A percentile compares a stretch with the other conserved stretches of the same genome.
These are phyloP conservation scores for Helicostylum pulchrum DNA, from an alignment of 192 early-diverging fungal genomes.

Conservation along the genomic window DNA sequence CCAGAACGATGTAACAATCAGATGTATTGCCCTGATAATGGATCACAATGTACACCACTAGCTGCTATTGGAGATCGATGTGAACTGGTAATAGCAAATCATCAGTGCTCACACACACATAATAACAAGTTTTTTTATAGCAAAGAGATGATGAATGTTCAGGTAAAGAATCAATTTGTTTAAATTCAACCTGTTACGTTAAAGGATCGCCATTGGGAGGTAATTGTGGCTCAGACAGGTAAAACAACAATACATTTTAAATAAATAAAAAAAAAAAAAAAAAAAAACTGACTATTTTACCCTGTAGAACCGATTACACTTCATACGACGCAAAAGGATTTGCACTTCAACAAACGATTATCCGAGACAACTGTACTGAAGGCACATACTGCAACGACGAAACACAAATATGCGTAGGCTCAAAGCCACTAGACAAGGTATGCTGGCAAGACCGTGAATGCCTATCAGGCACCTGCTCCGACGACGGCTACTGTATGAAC, in stretches of 20 bases:
- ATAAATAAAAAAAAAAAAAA: not conserved
- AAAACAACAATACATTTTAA: not conserved
- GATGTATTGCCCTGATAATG: constrained; percentile 35
- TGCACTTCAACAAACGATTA: constrained; percentile 20
- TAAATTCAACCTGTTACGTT: constrained; percentile 28
- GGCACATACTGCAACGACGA: constrained; percentile 26
- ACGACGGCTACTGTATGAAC: constrained; percentile 20
- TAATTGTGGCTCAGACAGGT: constrained; percentile 33
- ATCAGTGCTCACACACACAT: too few species aligned
- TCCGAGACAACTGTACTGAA: constrained; percentile 38
- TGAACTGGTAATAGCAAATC: constrained; percentile 20
- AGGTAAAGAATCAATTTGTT: constrained; percentile 24
- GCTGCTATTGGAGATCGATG: constrained; percentile 24
- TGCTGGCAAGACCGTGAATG: constrained; percentile 40
- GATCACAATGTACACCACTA: constrained; percentile 27
- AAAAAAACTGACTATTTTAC: not conserved
- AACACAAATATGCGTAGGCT: constrained; percentile 13
- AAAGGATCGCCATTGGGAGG: constrained; percentile 33
- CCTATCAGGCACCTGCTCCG: constrained; percentile 24
- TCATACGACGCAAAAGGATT: constrained; percentile 26
- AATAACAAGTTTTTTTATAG: constrained; percentile 4
- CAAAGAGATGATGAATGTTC: constrained; percentile 38
- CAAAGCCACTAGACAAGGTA: constrained; percentile 5
- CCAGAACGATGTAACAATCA: constrained; percentile 24
- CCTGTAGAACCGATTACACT: constrained; percentile 29